These are phyloP conservation scores for Pseudognaphalium luteoalbum DNA, from an alignment of 129 eudicot species.

Conservation along the genomic window DNA sequence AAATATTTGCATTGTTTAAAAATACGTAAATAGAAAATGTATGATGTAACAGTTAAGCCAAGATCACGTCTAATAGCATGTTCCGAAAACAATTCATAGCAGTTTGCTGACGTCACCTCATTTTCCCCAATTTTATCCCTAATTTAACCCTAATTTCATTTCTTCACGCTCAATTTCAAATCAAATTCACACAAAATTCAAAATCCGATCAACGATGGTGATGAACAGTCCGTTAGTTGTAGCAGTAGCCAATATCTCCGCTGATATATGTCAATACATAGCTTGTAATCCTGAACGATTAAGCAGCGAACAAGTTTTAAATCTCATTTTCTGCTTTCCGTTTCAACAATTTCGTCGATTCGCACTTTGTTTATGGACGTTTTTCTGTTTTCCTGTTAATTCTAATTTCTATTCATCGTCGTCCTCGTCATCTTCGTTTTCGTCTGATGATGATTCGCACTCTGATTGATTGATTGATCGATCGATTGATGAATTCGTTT, in stretches of 20 bases:
- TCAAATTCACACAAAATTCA: background rate
- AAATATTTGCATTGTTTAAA: no score
- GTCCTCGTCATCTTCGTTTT: slow-evolving; percentile 36
- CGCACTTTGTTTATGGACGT: slow-evolving; percentile 68
- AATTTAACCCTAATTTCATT: slow-evolving; percentile 23
- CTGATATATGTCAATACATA: slow-evolving; percentile 76
- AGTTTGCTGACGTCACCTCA: slow-evolving; percentile 29
- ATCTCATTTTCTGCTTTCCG: slow-evolving; percentile 80
- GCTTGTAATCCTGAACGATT: slow-evolving; percentile 87
- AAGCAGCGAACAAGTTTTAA: slow-evolving; percentile 63
- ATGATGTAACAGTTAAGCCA: background rate
- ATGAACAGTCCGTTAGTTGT: slow-evolving; percentile 65
- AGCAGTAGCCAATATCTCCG: slow-evolving; percentile 74
- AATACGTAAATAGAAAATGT: no score
- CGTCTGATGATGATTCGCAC: slow-evolving; percentile 47
- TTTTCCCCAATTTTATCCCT: slow-evolving; percentile 20
- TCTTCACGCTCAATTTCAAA: slow-evolving; percentile 16
- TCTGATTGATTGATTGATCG: slow-evolving; percentile 33
- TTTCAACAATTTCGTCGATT: slow-evolving; percentile 79
- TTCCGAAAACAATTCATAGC: slow-evolving; percentile 6
- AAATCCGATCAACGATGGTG: slow-evolving; percentile 51
- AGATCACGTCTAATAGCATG: background rate
- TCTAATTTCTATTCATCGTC: slow-evolving; percentile 33
- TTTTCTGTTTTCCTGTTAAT: slow-evolving; percentile 65
- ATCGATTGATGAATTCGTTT: slow-evolving; percentile 19